Evolutionary conservation across 1,139 yeast species (phyloP), one percentile per base, ranked within the genome.

Genomic region (Candida anutae): DNA sequence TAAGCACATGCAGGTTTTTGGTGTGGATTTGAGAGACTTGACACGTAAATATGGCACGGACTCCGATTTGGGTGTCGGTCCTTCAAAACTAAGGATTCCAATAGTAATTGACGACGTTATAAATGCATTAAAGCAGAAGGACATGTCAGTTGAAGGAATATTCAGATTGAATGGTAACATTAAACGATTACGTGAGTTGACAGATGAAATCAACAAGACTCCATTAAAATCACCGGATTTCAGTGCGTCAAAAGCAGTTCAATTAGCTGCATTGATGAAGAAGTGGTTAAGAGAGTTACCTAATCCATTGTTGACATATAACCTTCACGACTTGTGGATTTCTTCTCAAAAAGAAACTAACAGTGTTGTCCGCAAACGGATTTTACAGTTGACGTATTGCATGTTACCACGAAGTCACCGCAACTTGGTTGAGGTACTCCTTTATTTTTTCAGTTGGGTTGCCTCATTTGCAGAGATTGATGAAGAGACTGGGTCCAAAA

Each of bases 101-200:
- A 72, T 84, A 28, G 67, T 93, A 25, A 68, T 93, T 29, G 97
- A 90, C 46, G 97, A 90, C 45, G 62, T 88, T 12, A 74, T 93
- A 25, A 73, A 74, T 27, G 84, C 94, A 1, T 73, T 93, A 61
- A 73, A 84, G 33, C 94, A 83, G 34, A 85, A 84, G 64, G 97
- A 90, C 57, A 79, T 93, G 84, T 83, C 96, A 3, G 90, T 87
- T 13, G 98, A 90, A 55, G 98, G 98, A 33, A 82, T 93, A 6
- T 93, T 93, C 64, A 72, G 99, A 45, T 82, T 88, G 48, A 93
- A 93, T 50, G 99, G 99, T 47, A 93, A 93, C 47, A 90, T 93
- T 45, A 77, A 88, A 43, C 71, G 83, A 26, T 62, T 90, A 28
- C 74, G 81, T 40, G 85, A 79, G 40, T 61, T 88, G 34, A 73